These are phyloP conservation scores for Rhododendron simsii DNA, from an alignment of 148 eudicot species.

Conservation along the genomic window DNA sequence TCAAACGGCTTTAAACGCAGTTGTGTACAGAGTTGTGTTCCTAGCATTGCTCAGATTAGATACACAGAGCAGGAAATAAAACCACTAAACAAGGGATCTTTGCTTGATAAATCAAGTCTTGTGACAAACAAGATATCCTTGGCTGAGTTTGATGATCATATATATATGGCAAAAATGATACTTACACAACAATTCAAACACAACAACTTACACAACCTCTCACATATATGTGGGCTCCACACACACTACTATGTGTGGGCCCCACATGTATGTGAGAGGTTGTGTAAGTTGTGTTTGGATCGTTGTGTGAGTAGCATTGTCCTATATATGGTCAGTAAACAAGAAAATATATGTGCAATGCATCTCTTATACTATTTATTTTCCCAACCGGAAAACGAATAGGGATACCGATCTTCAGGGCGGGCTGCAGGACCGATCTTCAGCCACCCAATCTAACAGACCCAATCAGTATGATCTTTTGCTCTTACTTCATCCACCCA, in stretches of 20 bases:
- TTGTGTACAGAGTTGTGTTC: neutral
- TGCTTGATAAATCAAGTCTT: neutral
- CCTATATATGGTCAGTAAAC: neutral
- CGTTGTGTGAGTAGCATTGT: no score
- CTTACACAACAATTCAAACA: no score
- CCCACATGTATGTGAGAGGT: no score
- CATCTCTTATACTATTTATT: neutral
- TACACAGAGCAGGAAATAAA: neutral
- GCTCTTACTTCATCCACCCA: conserved; percentile 43
- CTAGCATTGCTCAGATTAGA: neutral
- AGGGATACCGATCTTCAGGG: neutral
- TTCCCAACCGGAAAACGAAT: neutral
- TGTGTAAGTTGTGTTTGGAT: no score
- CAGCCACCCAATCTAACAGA: conserved; percentile 28
- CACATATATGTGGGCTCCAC: no score
- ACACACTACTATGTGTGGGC: no score
- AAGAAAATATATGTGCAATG: neutral
- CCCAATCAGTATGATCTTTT: conserved; percentile 35
- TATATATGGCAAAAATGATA: no score
- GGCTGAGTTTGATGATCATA: neutral
- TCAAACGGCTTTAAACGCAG: neutral
- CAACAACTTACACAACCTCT: no score
- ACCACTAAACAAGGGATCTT: neutral
- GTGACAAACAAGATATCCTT: neutral
- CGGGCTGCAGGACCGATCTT: neutral